Conservation (phyloP, 192 early-diverging fungal genomes). For the Dispira simplex region DNA sequence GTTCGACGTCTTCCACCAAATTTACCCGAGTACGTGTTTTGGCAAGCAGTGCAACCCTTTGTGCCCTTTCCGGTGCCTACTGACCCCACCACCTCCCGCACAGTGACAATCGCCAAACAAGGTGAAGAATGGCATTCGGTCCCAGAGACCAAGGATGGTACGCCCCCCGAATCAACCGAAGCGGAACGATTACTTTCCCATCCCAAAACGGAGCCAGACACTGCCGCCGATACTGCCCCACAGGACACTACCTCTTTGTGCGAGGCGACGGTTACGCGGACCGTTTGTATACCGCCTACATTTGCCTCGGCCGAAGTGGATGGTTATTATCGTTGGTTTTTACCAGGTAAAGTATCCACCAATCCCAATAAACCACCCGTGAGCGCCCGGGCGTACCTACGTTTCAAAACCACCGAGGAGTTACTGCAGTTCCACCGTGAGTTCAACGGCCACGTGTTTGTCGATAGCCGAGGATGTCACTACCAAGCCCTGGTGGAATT, state of each 20-base stretch:
- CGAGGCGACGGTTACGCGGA: not conserved
- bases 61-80: conserved; percentile 2
- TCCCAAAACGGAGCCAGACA: not conserved
- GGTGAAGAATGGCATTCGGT: not conserved
- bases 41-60: conserved; percentile 26
- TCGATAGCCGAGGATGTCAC: conserved; percentile 55
- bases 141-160: too few species aligned
- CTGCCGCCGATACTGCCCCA: too few species aligned
- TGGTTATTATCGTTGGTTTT: conserved; percentile 6
- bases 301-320: not conserved
- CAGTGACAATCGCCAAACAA: not conserved
- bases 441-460: conserved; percentile 65
- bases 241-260: not conserved
- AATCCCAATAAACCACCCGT: conserved; percentile 34
- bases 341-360: conserved; percentile 10
- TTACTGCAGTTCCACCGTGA: conserved; percentile 53
- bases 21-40: conserved; percentile 53
- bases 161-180: not conserved
- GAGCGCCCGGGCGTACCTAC: conserved; percentile 60
- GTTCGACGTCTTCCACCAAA: conserved; percentile 62
- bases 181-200: not conserved
- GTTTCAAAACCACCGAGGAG: conserved; percentile 48
- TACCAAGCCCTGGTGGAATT: conserved; percentile 63
- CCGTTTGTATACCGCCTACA: not conserved
- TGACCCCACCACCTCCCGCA: not conserved